Evolutionary conservation across 495 filamentous ascomycete genomes (phyloP).

Genomic region (Pseudevernia furfuracea): DNA sequence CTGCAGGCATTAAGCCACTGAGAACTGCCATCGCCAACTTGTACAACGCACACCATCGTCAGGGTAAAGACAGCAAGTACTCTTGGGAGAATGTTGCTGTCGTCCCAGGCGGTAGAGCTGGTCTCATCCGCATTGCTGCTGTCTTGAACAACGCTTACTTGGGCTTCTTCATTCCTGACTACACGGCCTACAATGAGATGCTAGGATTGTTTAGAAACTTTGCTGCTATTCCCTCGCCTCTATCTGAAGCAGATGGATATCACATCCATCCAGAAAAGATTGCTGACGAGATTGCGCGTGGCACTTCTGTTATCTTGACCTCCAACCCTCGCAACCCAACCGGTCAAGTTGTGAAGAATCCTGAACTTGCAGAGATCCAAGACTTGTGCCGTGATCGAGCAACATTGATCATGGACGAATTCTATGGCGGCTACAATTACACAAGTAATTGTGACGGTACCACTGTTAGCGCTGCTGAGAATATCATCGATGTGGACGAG

Average conservation of each 20-base stretch:
- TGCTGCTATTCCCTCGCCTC: conserved; percentile 78
- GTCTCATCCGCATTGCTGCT: conserved; percentile 87
- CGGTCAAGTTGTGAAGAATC: conserved; percentile 73
- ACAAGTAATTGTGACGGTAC: conserved; percentile 81
- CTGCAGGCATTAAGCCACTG: conserved; percentile 85
- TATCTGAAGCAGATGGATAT: conserved; percentile 75
- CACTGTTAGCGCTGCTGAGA: conserved; percentile 78
- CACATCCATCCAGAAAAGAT: conserved; percentile 90
- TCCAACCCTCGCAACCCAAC: conserved; percentile 97
- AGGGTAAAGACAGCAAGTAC: conserved; percentile 83
- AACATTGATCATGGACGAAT: conserved; percentile 82
- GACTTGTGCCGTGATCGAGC: conserved; percentile 35
- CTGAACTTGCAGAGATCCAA: conserved; percentile 78
- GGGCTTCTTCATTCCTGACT: conserved; percentile 39
- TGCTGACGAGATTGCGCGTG: conserved; percentile 79
- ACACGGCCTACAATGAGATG: conserved; percentile 93
- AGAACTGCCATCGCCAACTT: conserved; percentile 83
- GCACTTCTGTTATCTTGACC: conserved; percentile 80
- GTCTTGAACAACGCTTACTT: conserved; percentile 89
- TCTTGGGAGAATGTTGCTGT: conserved; percentile 99
- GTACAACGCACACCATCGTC: conserved; percentile 87
- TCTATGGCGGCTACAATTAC: conserved; percentile 95
- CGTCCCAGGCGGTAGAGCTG: conserved; percentile 87
- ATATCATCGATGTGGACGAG: conserved; percentile 62
- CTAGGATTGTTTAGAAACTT: conserved; percentile 87